Base-by-base conservation (phyloP, 2,329 filamentous ascomycete genomes). In the Microsporum canis region DNA sequence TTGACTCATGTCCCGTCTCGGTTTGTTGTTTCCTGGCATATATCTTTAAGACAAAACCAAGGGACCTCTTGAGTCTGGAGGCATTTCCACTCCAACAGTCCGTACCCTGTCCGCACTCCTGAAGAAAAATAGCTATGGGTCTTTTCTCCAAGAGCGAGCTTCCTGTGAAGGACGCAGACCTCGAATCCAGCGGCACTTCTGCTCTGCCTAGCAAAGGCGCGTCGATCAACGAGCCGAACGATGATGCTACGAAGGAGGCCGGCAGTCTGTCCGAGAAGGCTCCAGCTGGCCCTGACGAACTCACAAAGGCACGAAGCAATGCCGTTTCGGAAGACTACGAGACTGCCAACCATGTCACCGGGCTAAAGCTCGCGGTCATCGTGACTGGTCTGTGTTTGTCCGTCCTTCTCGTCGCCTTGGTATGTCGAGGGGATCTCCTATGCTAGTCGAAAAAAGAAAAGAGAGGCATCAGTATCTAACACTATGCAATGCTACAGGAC, bases 401-500 rank as follows among this genome's bases (percentile, higher is more conserved):
- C n/a, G 58, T 64, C 12, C 49, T 65, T 5, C 63, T 65, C 2
- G 64, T 65, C 29, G 64, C 64, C 17, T 57, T 65, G 53, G 64
- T 65, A 61, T 12, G 27, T 39, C 5, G n/a, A 45, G 5, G 6
- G 7, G 3, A 53, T 7, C 8, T 12, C 10, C 34, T 7, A 23
- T 39, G 7, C 31, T 23, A 23, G 17, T 23, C 17, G 17, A 23
- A 23, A 23, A 23, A 23, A 23, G 17, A 23, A 23, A 23, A 23
- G 1, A 23, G 17, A 23, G 17, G 17, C 17, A 34, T 5, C 31
- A 31, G 66, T 61, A 17, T 10, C 0, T 14, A 8, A 8, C 14
- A 8, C 27, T 29, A n/a, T 23, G 10, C n/a, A 56, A 27, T 27
- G 23, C 12, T 29, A 41, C 38, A 75, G 72, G 72, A 74, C 57